These are phyloP conservation scores for Potentilla sterilis DNA, from an alignment of 306 rosid genomes.

Conservation along the genomic window DNA sequence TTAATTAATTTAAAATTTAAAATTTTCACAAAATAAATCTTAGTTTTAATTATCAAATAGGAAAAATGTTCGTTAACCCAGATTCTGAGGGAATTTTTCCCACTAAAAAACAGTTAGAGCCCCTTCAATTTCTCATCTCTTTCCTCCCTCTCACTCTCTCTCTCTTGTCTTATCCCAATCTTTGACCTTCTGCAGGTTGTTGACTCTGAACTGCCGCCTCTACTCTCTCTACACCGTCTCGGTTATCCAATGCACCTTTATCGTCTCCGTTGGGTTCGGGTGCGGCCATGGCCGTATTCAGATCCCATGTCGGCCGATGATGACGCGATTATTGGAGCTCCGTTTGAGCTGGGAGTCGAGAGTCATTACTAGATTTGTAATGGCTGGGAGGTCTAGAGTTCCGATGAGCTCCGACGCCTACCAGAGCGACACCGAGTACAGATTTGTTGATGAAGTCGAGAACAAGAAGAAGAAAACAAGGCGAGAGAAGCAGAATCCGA, in stretches of 20 bases:
- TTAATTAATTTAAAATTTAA: too few species aligned
- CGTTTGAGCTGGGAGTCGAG: constrained; percentile 37
- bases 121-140: too few species aligned
- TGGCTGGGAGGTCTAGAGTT: constrained; percentile 34
- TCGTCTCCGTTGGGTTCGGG: constrained; percentile 88
- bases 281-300: constrained; percentile 99
- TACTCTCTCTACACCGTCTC: constrained; percentile 91
- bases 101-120: too few species aligned
- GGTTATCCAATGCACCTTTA: constrained; percentile 90
- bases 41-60: too few species aligned
- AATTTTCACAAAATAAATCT: too few species aligned
- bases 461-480: constrained; percentile 86
- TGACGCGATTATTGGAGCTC: constrained; percentile 60
- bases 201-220: constrained; percentile 75
- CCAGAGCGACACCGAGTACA: constrained; percentile 67
- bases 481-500: constrained; percentile 94
- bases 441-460: constrained; percentile 59
- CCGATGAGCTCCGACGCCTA: constrained; percentile 41
- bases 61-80: too few species aligned
- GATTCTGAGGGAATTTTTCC: too few species aligned
- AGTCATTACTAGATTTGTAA: constrained; percentile 21
- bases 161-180: too few species aligned
- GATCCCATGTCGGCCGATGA: constrained; percentile 98
- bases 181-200: constrained; percentile 67
- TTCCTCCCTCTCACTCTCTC: too few species aligned